Base-by-base conservation (phyloP, 179 eudicot species). In the Beta macrorhiza region DNA sequence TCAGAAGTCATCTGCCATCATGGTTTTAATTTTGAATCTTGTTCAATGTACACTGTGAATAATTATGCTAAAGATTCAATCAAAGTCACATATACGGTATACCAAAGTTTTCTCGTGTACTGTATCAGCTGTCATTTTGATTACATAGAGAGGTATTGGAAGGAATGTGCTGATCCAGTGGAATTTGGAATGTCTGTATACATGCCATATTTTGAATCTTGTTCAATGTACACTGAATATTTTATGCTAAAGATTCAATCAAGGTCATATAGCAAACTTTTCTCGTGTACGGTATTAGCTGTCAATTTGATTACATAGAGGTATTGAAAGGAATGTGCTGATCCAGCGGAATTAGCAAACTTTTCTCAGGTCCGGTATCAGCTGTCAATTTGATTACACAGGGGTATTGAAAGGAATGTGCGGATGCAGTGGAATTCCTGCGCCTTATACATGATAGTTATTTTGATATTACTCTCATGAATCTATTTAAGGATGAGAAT, bases 391-490 rank as follows among this genome's bases (percentile, higher is more conserved):
- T 49, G 53, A 49, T 49, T 49, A 49, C 42, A 49, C 10, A 49
- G 53, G 53, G 53, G 9, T 49, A 9, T 9, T 47, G 5, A 47
- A 47, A 32, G 32, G 25, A 72, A 68, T 19, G 7, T 37, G 42
- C 32, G 19, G 63, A 68, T 78, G 13, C 81, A 78, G 52, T 68
- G 65, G 12, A 13, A 20, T 64, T 32, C 42, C 42, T 37, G 42
- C 42, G 14, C 19, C 51, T 12, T 25, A 5, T 67, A 56, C 61
- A 56, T 47, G 74, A 67, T 56, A 55, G 56, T 88, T 83, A 94
- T 87, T 85, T 89, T 47, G 95, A 91, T 79, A 96, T 88, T 81
- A 88, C 92, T 91, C 86, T 91, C 96, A 94, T 89, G 80, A 97
- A 94, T 79, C 99, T 86, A 80, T 88, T 89, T 44, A 97, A 7